Conservation (phyloP, 2,329 filamentous ascomycete species). For the Scedosporium minutisporum region DNA sequence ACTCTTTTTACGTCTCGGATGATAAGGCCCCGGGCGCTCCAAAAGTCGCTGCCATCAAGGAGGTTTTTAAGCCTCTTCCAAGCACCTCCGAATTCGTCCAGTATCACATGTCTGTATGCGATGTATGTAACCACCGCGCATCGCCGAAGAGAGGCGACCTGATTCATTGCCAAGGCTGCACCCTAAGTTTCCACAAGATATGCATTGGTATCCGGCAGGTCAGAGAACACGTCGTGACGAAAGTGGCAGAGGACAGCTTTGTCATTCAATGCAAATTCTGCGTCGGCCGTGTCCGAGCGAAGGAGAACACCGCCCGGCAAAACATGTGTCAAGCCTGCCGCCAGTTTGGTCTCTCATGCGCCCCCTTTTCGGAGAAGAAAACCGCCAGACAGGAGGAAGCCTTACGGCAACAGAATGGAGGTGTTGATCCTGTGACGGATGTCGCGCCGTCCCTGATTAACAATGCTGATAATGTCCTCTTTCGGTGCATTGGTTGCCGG, state of each 20-base stretch:
- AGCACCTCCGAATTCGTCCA: constrained; percentile 56
- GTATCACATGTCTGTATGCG: constrained; percentile 62
- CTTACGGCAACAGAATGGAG: constrained; percentile 66
- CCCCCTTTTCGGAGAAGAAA: constrained; percentile 62
- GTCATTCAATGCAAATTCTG: constrained; percentile 87
- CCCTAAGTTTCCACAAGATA: constrained; percentile 67
- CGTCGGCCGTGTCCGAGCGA: constrained; percentile 57
- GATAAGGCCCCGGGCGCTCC: constrained; percentile 33
- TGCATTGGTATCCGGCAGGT: constrained; percentile 67
- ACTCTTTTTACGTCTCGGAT: constrained; percentile 41
- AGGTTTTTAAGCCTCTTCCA: constrained; percentile 58
- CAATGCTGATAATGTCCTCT: constrained; percentile 66
- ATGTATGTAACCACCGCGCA: constrained; percentile 53
- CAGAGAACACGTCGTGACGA: constrained; percentile 85
- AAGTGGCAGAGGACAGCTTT: constrained; percentile 65
- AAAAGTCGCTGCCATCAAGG: constrained; percentile 57
- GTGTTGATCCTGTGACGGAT: constrained; percentile 62
- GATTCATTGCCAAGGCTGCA: constrained; percentile 87
- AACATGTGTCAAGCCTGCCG: constrained; percentile 64
- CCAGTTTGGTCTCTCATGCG: constrained; percentile 56
- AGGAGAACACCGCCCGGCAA: constrained; percentile 56
- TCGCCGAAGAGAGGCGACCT: constrained; percentile 55
- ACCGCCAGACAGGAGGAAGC: constrained; percentile 76
- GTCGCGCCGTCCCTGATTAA: constrained; percentile 60
- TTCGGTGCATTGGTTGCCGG: constrained; percentile 70